Base-by-base conservation (phyloP, 305 asterid species). In the Striga hermonthica region DNA sequence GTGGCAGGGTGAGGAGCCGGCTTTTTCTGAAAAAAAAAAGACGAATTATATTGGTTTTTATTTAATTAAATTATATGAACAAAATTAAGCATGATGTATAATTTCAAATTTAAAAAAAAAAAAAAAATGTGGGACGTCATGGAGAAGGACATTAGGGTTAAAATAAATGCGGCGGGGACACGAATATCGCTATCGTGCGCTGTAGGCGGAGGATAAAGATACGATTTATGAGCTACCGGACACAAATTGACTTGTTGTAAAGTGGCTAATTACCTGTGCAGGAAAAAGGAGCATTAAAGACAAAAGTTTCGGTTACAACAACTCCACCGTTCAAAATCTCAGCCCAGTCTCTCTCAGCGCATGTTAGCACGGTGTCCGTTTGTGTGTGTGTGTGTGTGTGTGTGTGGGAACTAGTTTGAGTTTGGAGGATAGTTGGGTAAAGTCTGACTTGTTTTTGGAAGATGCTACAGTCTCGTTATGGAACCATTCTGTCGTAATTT, bases 1-100 rank as follows among this genome's bases (percentile, higher is more conserved):
- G 49, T 78, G 97, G 74, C 95, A 81, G 7, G 99, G 97, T 3
- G 99, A 84, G 13, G 95, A 86, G 43, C 97, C 95, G 0, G 88
- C 76, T 82, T 90, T 93, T 67, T 88, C 96, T 93, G 73, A 60
- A 72, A 61, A 71, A 4, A 4, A 34, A 56, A 5, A 54, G 11
- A 48, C 22, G 22, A 4, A 61, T 40, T 70, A 11, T 14, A 3
- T 10, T 10, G 6, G 14, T 22, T 22, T 22, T 22, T 22, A 22
- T 22, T 22, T 22, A 22, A 22, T 2, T 22, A n/a, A n/a, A n/a
- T n/a, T n/a, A n/a, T n/a, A n/a, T n/a, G n/a, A n/a, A n/a, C n/a
- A n/a, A n/a, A n/a, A n/a, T n/a, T n/a, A n/a, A n/a, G 31, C 1
- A 2, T 22, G 31, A 22, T 22, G 31, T 22, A 22, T 22, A 22